Evolutionary conservation across 345 rosid species (phyloP).

Genomic region (Anacardium occidentale): DNA sequence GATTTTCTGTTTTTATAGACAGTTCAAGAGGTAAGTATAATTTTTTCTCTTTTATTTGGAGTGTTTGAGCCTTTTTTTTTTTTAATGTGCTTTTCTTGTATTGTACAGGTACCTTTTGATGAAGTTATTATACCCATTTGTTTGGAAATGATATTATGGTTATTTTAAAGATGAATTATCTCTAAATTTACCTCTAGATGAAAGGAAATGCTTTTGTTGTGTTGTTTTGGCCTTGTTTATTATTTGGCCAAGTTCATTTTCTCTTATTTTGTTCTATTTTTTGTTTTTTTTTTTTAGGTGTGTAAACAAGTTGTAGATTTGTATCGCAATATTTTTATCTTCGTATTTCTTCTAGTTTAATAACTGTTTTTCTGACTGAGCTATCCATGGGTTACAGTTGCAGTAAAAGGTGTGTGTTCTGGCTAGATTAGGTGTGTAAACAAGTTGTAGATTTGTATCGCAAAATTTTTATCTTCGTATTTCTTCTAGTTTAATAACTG

Average conservation of each 20-base stretch:
- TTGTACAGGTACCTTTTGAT: no score
- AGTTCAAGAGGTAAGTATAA: no score
- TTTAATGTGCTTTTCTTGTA: no score
- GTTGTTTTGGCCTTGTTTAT: neutral
- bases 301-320: no score
- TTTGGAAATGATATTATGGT: neutral
- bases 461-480: no score
- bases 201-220: neutral
- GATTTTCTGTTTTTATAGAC: neutral
- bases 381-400: neutral
- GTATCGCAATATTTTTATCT: neutral
- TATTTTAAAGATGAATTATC: neutral
- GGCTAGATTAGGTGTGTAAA: neutral
- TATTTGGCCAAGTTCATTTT: neutral
- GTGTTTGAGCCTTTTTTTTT: no score
- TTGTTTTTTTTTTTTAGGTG: neutral
- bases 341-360: neutral
- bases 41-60: no score
- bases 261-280: neutral
- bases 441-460: neutral
- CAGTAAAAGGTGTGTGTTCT: neutral
- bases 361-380: neutral
- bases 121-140: neutral
- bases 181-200: neutral
- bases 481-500: neutral